phyloP scores from a whole-genome alignment of 179 eudicot species.

The Camellia oleifera region DNA sequence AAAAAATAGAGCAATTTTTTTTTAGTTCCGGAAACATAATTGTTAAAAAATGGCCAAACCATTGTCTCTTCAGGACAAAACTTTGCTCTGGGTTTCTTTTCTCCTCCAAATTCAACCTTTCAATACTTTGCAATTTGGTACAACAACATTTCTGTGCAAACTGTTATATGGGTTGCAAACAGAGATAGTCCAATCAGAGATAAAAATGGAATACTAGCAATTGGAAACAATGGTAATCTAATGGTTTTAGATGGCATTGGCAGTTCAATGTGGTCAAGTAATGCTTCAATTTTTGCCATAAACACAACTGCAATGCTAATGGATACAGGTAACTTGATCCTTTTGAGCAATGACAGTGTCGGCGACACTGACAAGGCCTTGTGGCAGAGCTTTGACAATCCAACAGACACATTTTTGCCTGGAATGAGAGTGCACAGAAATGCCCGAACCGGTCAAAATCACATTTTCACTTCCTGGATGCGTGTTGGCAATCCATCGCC shows the following conservation, averaged over 20 bases:
- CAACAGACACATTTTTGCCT: constrained; percentile 59
- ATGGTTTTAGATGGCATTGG: constrained; percentile 30
- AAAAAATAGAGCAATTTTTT: too few relatives aligned
- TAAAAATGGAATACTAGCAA: constrained; percentile 24
- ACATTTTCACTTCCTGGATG: constrained; percentile 45
- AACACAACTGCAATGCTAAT: constrained; percentile 34
- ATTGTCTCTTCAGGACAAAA: constrained; percentile 31
- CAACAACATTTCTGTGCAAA: constrained; percentile 21
- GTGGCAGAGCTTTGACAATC: constrained; percentile 57
- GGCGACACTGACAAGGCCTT: constrained; percentile 15
- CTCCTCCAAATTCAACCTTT: constrained; percentile 39
- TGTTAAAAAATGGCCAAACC: constrained; percentile 44
- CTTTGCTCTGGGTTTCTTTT: constrained; percentile 57
- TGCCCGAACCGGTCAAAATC: constrained; percentile 14
- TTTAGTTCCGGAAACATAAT: too few relatives aligned
- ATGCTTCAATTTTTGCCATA: constrained; percentile 11
- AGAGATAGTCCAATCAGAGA: constrained; percentile 39
- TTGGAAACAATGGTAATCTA: constrained; percentile 38
- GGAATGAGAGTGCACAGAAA: constrained; percentile 34
- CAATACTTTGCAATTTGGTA: constrained; percentile 64
- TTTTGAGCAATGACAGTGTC: constrained; percentile 8
- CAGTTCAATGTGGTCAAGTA: constrained; percentile 39
- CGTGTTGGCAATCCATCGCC: constrained; percentile 40
- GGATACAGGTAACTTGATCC: constrained; percentile 42
- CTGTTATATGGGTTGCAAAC: constrained; percentile 63